phyloP scores from a whole-genome alignment of 31 red algal genomes.

The Endocladia muricata region DNA sequence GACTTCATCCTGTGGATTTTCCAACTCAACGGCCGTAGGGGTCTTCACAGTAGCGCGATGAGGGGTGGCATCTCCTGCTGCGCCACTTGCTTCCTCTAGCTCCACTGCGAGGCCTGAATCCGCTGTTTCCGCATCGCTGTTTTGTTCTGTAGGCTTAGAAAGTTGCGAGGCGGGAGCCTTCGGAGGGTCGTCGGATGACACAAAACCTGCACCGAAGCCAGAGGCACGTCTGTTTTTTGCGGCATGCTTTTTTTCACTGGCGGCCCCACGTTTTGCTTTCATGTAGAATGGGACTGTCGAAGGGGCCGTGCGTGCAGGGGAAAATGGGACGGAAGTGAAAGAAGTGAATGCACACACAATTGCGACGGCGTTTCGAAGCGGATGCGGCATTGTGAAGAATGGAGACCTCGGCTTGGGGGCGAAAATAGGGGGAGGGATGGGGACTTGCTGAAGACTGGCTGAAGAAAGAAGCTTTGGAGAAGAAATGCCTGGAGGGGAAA shows the following conservation, averaged over 20 bases:
- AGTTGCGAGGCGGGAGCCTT: not conserved
- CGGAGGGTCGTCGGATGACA: not conserved
- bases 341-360: not conserved
- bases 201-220: not conserved
- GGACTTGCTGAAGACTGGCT: too few relatives aligned
- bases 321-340: not conserved
- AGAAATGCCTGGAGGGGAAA: too few relatives aligned
- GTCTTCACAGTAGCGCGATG: slow-evolving; percentile 15
- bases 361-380: too few relatives aligned
- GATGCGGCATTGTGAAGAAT: too few relatives aligned
- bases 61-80: slow-evolving; percentile 46
- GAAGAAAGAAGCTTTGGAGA: too few relatives aligned
- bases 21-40: slow-evolving; percentile 13
- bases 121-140: not conserved
- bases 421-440: too few relatives aligned
- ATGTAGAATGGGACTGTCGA: too few relatives aligned
- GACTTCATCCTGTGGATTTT: slow-evolving; percentile 24
- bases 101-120: not conserved
- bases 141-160: not conserved
- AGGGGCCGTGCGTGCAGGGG: too few relatives aligned
- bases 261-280: slow-evolving; percentile 21
- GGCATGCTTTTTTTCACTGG: not conserved
- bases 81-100: slow-evolving; percentile 31
- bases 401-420: too few relatives aligned
- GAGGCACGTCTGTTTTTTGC: slow-evolving; percentile 4